Conservation (phyloP, 1,284 basidiomycete genomes). For the Golubevia pallescens region DNA sequence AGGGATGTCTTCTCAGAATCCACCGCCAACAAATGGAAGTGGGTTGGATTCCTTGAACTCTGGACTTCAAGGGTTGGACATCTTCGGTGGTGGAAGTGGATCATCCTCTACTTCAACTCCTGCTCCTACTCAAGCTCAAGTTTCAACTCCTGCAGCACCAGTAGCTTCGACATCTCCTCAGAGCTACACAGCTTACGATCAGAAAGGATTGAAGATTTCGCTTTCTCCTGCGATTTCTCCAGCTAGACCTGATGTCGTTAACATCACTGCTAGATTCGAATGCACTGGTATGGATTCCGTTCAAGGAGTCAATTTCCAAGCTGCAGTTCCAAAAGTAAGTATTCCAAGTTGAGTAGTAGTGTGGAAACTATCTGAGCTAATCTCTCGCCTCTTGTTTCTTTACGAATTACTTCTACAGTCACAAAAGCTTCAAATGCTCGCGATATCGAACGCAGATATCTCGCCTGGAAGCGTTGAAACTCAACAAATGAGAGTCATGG, state of each 20-base stretch:
- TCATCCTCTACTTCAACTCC: slow-evolving; percentile 15
- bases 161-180: slow-evolving; percentile 69
- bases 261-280: slow-evolving; percentile 87
- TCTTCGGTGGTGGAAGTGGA: slow-evolving; percentile 41
- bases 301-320: slow-evolving; percentile 85
- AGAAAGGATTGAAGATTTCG: slow-evolving; percentile 85
- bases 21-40: slow-evolving; percentile 17
- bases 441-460: slow-evolving; percentile 87
- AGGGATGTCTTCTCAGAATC: slow-evolving; percentile 15
- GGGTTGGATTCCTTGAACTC: slow-evolving; percentile 12
- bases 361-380: background rate
- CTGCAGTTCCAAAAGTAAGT: slow-evolving; percentile 91
- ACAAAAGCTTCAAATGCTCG: slow-evolving; percentile 96
- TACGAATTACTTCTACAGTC: slow-evolving; percentile 69
- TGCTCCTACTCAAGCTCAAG: slow-evolving; percentile 43
- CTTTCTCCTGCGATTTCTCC: slow-evolving; percentile 83
- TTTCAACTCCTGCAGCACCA: slow-evolving; percentile 64
- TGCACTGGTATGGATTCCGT: slow-evolving; percentile 69
- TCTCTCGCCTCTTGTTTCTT: background rate
- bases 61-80: slow-evolving; percentile 39
- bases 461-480: slow-evolving; percentile 82
- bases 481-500: slow-evolving; percentile 91
- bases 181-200: slow-evolving; percentile 86
- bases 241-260: slow-evolving; percentile 81
- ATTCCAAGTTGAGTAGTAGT: background rate